Conservation (phyloP, 139 green algal species). For the Micractinium conductrix region DNA sequence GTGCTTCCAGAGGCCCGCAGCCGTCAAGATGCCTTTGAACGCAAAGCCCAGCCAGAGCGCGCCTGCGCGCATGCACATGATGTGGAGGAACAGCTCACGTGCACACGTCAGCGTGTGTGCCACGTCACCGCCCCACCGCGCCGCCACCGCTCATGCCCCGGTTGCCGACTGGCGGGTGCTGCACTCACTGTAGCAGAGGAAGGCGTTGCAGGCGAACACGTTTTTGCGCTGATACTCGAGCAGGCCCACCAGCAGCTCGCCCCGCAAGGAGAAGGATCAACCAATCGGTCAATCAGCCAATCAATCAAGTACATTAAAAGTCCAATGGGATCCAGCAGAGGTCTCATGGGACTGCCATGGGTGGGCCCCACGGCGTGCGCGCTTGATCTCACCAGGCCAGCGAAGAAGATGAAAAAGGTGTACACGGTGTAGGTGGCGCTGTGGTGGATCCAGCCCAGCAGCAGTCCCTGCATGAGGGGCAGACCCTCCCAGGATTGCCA, state of each 20-base stretch:
- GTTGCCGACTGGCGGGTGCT: neutral
- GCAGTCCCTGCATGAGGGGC: neutral
- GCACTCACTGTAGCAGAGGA: conserved; percentile 57
- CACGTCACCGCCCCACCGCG: too few species aligned
- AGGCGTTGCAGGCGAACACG: conserved; percentile 71
- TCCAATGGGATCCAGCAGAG: neutral
- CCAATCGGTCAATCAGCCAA: too few species aligned
- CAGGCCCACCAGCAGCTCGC: conserved; percentile 71
- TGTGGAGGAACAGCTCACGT: neutral
- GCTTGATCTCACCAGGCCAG: conserved; percentile 10
- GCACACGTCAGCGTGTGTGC: too few species aligned
- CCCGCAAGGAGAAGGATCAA: conserved; percentile 60
- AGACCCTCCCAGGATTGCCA: too few species aligned
- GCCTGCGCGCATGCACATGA: neutral
- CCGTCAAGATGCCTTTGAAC: conserved; percentile 13
- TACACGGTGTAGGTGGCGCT: neutral
- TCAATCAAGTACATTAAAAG: too few species aligned
- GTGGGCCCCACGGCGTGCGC: too few species aligned
- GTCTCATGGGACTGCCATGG: neutral
- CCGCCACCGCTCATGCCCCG: neutral
- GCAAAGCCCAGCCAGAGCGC: conserved; percentile 27
- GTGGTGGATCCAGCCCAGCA: too few species aligned
- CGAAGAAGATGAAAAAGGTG: conserved; percentile 10
- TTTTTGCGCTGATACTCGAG: conserved; percentile 67
- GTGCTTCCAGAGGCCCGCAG: neutral